Evolutionary conservation across 2,329 filamentous ascomycete genomes (phyloP), one percentile per base, ranked within the genome.

Genomic region (Clarireedia hainanense): DNA sequence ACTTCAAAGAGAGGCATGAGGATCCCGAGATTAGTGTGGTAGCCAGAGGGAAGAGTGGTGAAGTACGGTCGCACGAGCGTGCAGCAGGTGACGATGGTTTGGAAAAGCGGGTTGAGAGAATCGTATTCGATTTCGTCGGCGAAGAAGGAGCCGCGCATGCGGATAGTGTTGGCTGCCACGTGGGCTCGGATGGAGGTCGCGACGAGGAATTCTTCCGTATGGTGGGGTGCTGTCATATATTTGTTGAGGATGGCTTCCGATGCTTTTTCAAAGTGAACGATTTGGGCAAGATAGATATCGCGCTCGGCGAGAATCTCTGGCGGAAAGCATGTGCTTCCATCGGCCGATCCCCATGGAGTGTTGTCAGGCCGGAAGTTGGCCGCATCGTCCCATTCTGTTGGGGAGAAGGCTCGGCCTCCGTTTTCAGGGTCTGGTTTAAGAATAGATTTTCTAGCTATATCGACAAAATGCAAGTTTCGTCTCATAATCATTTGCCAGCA

Each of bases 1-100:
- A 56, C 56, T 50, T 58, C 52, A n/a, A 54, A 55, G 0, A 61
- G 52, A 1, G 58, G 47, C 24, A 54, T 52, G 1, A 61, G n/a
- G 20, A 61, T 60, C 1, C 60, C 60, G 4, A 57, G 43, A 20
- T 61, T 55, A n/a, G 57, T 60, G 7, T 46, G 43, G 37, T 60
- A 34, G 2, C 30, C 30, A 12, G 30, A 61, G 2, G 48, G 48
- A 14, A 40, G 51, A 4, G 37, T 10, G 3, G 51, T 46, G 3
- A 59, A 50, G 26, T 37, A 46, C 2, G 54, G 57, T 12, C 42
- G 51, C 6, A 60, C 42, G 1, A 42, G 17, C n/a, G 48, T 14
- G 2, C 39, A 54, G 14, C 56, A 47, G n/a, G 55, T 37, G 17
- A 58, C 47, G 24, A 56, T 52, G 1, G 26, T 48, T 14, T 36